Evolutionary conservation across 2,329 filamentous ascomycete genomes (phyloP).

Genomic region (Neofusicoccum laricinum): DNA sequence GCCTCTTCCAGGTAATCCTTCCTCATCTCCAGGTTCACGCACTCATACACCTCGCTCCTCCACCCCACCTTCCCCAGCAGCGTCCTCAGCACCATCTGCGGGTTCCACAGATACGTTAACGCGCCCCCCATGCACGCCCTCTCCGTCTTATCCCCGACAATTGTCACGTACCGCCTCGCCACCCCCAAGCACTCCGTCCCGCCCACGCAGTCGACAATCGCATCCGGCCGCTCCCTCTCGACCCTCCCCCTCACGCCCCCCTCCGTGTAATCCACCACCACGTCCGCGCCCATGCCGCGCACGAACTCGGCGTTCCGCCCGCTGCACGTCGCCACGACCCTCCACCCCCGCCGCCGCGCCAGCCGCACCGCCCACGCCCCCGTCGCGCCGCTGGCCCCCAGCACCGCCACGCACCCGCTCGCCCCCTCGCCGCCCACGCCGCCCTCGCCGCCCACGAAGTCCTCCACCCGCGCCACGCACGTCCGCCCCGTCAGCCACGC

Average conservation of each 20-base stretch:
- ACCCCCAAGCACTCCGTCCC: constrained; percentile 45
- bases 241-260: constrained; percentile 31
- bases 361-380: constrained; percentile 35
- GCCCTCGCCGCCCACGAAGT: constrained; percentile 14
- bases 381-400: constrained; percentile 32
- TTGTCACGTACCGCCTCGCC: constrained; percentile 37
- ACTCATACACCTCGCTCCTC: neutral
- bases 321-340: constrained; percentile 50
- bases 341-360: constrained; percentile 38
- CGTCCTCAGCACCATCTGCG: constrained; percentile 1
- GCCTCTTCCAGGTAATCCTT: constrained; percentile 6
- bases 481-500: constrained; percentile 38
- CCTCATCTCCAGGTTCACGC: constrained; percentile 1
- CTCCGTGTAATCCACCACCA: constrained; percentile 38
- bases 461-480: constrained; percentile 27
- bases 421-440: neutral
- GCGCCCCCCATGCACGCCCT: constrained; percentile 40
- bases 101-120: constrained; percentile 26
- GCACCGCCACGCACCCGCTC: constrained; percentile 25
- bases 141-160: constrained; percentile 36
- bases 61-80: neutral
- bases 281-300: constrained; percentile 47
- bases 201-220: constrained; percentile 52
- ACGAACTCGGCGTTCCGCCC: constrained; percentile 47
- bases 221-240: constrained; percentile 32